Evolutionary conservation across 257 asterid genomes (phyloP).

Genomic region (Penstemon newberryi): DNA sequence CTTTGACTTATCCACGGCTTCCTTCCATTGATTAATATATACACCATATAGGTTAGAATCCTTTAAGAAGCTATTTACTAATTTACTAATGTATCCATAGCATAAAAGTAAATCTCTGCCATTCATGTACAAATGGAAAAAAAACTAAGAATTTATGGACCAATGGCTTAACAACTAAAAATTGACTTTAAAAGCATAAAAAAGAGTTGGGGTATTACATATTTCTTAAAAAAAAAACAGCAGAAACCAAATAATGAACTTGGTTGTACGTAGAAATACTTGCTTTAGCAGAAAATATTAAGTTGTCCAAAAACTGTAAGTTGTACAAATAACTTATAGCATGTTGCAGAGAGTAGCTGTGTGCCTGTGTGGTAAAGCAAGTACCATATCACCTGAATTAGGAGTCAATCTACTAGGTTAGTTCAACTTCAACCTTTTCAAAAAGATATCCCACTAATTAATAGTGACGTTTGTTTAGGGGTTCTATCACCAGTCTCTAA

Average conservation of each 20-base stretch:
- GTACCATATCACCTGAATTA: neutral
- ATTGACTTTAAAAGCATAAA: no score
- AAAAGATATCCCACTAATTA: neutral
- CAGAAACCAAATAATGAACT: neutral
- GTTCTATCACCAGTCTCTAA: neutral
- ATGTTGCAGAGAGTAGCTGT: neutral
- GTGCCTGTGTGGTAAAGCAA: neutral
- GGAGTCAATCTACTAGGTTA: constrained; percentile 2
- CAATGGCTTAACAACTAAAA: no score
- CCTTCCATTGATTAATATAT: no score
- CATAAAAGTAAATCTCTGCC: no score
- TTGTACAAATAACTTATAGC: constrained; percentile 9
- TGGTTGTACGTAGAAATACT: neutral
- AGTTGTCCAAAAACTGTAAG: neutral
- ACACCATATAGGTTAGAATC: no score
- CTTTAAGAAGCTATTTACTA: no score
- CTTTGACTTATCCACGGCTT: no score
- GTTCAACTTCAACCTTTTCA: neutral
- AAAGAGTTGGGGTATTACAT: neutral
- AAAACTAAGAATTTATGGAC: no score
- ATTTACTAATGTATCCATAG: no score
- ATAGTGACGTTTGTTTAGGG: neutral
- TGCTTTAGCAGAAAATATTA: neutral
- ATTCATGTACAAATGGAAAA: no score
- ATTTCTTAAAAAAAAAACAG: neutral